These are phyloP conservation scores for Amanita inopinata DNA, from an alignment of 768 basidiomycete genomes.

Conservation along the genomic window DNA sequence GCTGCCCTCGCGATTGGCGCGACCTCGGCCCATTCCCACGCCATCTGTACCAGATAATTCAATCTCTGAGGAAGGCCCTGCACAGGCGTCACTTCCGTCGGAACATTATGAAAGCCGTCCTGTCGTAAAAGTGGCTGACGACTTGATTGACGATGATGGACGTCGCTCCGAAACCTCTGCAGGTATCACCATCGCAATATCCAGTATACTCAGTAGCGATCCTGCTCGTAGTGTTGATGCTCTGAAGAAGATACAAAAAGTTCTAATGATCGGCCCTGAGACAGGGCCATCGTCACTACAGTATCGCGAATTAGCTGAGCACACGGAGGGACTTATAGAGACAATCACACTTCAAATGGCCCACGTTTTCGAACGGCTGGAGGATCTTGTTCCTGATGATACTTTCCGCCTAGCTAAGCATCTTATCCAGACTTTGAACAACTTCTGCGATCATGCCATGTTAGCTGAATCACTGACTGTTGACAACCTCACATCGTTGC, in stretches of 20 bases:
- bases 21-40: conserved; percentile 45
- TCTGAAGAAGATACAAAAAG: conserved; percentile 86
- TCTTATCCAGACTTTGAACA: conserved; percentile 91
- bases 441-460: conserved; percentile 84
- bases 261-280: conserved; percentile 69
- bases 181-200: conserved; percentile 75
- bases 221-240: conserved; percentile 82
- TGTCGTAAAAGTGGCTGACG: conserved; percentile 2
- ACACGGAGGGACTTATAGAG: conserved; percentile 78
- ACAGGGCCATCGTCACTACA: conserved; percentile 55
- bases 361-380: conserved; percentile 78
- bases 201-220: conserved; percentile 84
- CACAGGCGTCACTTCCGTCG: conserved; percentile 7
- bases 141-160: conserved; percentile 19
- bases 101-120: conserved; percentile 1
- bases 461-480: conserved; percentile 84
- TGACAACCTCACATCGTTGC: conserved; percentile 73
- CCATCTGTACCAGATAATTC: conserved; percentile 14
- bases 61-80: conserved; percentile 21
- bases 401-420: conserved; percentile 95
- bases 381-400: conserved; percentile 61
- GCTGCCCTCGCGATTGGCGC: conserved; percentile 66
- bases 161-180: conserved; percentile 29
- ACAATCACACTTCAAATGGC: conserved; percentile 89
- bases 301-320: conserved; percentile 71